These are phyloP conservation scores for Chrysanthemum makinoi DNA, from an alignment of 129 eudicot species.

Conservation along the genomic window DNA sequence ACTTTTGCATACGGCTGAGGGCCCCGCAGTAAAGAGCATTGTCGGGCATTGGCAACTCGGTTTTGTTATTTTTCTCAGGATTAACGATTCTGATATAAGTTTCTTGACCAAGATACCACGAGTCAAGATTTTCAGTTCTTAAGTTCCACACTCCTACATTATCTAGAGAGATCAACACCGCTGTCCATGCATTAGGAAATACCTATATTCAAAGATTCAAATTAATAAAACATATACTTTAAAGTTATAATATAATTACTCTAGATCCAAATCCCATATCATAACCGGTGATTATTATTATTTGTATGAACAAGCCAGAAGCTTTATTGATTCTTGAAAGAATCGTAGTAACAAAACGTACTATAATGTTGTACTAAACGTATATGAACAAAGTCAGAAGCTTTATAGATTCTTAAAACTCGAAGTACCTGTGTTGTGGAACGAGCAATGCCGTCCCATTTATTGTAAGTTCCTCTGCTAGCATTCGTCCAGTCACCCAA, in stretches of 20 bases:
- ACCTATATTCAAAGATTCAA: conserved; percentile 40
- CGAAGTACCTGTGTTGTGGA: conserved; percentile 68
- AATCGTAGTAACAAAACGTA: too few relatives aligned
- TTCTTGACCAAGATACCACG: conserved; percentile 97
- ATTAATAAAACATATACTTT: background rate
- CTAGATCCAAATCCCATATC: too few relatives aligned
- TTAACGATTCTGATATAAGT: conserved; percentile 77
- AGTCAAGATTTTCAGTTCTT: conserved; percentile 87
- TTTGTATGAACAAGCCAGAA: background rate
- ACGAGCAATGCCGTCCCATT: conserved; percentile 97
- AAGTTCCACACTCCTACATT: conserved; percentile 89
- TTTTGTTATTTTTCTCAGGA: conserved; percentile 71
- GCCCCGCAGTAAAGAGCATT: conserved; percentile 82
- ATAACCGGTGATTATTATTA: too few relatives aligned
- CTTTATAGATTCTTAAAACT: background rate
- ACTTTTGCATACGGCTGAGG: conserved; percentile 63
- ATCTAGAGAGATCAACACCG: conserved; percentile 75
- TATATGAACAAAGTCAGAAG: background rate
- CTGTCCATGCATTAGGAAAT: conserved; percentile 94
- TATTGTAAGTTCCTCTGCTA: conserved; percentile 93
- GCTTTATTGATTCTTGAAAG: conserved; percentile 1
- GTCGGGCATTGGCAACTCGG: conserved; percentile 76
- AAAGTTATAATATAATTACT: too few relatives aligned
- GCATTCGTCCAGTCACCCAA: conserved; percentile 86
- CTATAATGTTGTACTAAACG: too few relatives aligned